Evolutionary conservation across 768 basidiomycete species (phyloP), one percentile per base, ranked within the genome.

Genomic region (Tricholoma sp.): DNA sequence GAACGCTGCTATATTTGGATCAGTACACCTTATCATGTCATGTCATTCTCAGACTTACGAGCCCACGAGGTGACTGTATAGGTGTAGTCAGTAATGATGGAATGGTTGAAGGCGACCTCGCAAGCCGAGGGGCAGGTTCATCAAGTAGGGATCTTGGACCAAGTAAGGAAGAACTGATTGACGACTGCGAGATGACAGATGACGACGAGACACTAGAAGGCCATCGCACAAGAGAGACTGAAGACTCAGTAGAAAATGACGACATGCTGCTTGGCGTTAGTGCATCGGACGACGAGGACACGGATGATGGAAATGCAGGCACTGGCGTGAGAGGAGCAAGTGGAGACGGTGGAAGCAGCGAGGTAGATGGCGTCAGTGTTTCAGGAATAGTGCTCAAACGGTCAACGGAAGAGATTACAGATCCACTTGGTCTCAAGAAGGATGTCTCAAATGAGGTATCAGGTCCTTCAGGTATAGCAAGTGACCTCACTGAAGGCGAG

Each of bases 361-460:
- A 54, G 22, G 72, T 59, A 52, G 70, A 63, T 10, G 71, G 63
- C 53, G 63, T 70, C 5, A 72, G 67, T 1, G 77, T 73, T 29
- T 75, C 58, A 3, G 79, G 79, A 52, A 84, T 76, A 7, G 79
- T 75, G 55, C 72, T 76, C 60, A 82, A 64, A 5, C 74, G 64
- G 55, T 76, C 72, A 50, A 69, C 61, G 2, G 81, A 80, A 5
- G 78, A 79, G 0, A 77, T 67, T 3, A 71, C 67, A 18, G 79
- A 74, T 45, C 74, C 80, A 58, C 80, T 88, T 0, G 89, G 87
- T 27, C 86, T 75, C 65, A 91, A 72, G 67, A 87, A 77, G 0
- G 89, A 90, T 0, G 89, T 89, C 57, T 91, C 90, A 57, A 84
- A 86, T 0, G 88, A 90, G 0, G 64, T 72, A 60, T 91, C 90